A percentile compares a stretch with the other conserved stretches of the same genome.
These are phyloP conservation scores for Rhododendron vialii DNA, from an alignment of 148 eudicot species.

Conservation along the genomic window DNA sequence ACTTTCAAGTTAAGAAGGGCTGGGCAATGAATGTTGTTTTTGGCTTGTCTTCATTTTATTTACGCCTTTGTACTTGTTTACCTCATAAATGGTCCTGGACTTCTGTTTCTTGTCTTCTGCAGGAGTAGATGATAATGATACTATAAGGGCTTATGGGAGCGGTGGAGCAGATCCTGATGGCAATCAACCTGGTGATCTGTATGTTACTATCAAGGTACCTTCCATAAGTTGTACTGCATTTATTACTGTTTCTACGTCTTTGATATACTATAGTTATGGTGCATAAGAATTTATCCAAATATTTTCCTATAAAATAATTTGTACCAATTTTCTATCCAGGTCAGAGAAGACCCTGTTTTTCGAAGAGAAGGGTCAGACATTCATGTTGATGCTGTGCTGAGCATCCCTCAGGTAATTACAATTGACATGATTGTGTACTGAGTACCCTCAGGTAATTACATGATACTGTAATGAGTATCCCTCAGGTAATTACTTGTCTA, in stretches of 20 bases:
- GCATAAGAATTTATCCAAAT: not conserved
- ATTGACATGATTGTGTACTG: conserved; percentile 28
- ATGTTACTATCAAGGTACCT: conserved; percentile 64
- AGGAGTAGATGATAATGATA: conserved; percentile 72
- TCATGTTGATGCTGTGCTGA: conserved; percentile 80
- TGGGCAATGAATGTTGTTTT: not conserved
- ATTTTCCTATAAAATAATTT: not conserved
- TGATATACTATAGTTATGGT: not conserved
- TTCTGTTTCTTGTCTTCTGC: conserved; percentile 25
- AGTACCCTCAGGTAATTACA: conserved; percentile 63
- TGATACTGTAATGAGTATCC: conserved; percentile 65
- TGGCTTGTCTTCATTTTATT: not conserved
- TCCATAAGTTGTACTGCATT: not conserved
- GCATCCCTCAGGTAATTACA: conserved; percentile 68
- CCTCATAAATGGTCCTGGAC: not conserved
- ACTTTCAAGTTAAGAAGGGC: not conserved
- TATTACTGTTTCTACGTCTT: not conserved
- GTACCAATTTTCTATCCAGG: conserved; percentile 34
- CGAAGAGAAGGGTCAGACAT: conserved; percentile 88
- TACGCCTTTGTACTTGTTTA: not conserved
- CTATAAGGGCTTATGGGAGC: conserved; percentile 59
- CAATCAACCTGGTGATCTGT: conserved; percentile 82
- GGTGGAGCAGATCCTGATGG: conserved; percentile 99
- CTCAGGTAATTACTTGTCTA: conserved; percentile 49
- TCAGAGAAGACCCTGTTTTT: conserved; percentile 91